Evolutionary conservation across 139 green algal species (phyloP).

Genomic region (Chlamydomonas schloesseri): DNA sequence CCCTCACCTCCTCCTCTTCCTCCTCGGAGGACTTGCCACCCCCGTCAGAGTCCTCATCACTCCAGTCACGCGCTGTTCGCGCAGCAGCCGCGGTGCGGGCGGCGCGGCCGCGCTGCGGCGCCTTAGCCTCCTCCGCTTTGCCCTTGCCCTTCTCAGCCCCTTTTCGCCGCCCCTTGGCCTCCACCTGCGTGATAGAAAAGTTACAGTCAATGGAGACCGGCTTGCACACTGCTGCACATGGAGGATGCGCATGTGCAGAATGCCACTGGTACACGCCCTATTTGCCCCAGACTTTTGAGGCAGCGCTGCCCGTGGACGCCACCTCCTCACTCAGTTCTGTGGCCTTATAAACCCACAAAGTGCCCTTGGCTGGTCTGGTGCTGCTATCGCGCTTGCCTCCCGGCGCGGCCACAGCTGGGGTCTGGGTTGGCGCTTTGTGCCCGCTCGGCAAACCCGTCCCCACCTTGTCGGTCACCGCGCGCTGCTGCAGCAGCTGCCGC

Average conservation of each 20-base stretch:
- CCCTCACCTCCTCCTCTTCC: conserved; percentile 24
- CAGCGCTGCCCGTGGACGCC: no score
- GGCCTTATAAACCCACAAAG: no score
- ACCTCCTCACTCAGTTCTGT: no score
- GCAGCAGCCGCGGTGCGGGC: background rate
- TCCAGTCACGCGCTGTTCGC: background rate
- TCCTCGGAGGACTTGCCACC: conserved; percentile 20
- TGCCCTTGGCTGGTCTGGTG: no score
- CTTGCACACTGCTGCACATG: no score
- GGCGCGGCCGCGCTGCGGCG: background rate
- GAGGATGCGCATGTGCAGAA: background rate
- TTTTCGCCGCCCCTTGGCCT: background rate
- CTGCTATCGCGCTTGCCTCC: no score
- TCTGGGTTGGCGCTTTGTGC: no score
- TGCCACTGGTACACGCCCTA: background rate
- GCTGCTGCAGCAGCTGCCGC: conserved; percentile 49
- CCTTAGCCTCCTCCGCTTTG: background rate
- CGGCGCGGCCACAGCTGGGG: no score
- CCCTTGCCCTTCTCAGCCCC: background rate
- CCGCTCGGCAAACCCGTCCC: background rate
- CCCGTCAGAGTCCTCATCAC: conserved; percentile 3
- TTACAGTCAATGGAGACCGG: no score
- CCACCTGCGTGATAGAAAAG: background rate
- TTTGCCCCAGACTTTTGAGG: no score
- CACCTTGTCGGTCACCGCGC: conserved; percentile 23